Conservation (phyloP, 2,329 filamentous ascomycete species). For the Talaromyces sp. region DNA sequence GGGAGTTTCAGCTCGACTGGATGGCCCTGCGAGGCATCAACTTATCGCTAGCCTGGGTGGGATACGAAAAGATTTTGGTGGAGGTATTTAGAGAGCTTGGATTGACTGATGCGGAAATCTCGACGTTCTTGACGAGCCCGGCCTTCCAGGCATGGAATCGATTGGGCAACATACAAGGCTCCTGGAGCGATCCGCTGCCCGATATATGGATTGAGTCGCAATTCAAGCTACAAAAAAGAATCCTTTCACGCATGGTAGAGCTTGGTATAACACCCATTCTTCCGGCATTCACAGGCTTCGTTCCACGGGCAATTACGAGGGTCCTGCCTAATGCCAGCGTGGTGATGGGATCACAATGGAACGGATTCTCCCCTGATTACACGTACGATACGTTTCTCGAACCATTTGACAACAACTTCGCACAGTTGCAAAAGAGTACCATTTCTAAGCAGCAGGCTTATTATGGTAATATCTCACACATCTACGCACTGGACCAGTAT, state of each 20-base stretch:
- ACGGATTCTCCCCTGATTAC: not conserved
- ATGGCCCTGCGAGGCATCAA: slow-evolving; percentile 49
- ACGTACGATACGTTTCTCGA: not conserved
- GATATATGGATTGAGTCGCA: not conserved
- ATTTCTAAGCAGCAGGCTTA: slow-evolving; percentile 56
- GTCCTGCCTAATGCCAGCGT: slow-evolving; percentile 38
- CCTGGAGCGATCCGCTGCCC: not conserved
- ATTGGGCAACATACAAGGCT: not conserved
- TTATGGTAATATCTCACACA: slow-evolving; percentile 34
- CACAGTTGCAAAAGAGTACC: slow-evolving; percentile 45
- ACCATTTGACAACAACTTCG: not conserved
- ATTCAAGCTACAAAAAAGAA: slow-evolving; percentile 1
- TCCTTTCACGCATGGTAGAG: slow-evolving; percentile 46
- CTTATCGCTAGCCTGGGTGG: slow-evolving; percentile 49
- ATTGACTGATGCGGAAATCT: not conserved
- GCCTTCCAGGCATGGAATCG: not conserved
- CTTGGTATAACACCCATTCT: slow-evolving; percentile 51
- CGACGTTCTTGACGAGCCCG: not conserved
- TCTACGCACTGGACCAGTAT: not conserved
- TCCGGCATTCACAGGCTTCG: slow-evolving; percentile 49
- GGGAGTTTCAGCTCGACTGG: slow-evolving; percentile 51
- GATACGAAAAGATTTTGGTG: slow-evolving; percentile 47
- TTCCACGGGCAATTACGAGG: slow-evolving; percentile 39
- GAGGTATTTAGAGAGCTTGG: slow-evolving; percentile 42
- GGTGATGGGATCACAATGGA: not conserved